These are phyloP conservation scores for Oryza brachyantha DNA, from an alignment of 176 grass and related monocot species.

Conservation along the genomic window DNA sequence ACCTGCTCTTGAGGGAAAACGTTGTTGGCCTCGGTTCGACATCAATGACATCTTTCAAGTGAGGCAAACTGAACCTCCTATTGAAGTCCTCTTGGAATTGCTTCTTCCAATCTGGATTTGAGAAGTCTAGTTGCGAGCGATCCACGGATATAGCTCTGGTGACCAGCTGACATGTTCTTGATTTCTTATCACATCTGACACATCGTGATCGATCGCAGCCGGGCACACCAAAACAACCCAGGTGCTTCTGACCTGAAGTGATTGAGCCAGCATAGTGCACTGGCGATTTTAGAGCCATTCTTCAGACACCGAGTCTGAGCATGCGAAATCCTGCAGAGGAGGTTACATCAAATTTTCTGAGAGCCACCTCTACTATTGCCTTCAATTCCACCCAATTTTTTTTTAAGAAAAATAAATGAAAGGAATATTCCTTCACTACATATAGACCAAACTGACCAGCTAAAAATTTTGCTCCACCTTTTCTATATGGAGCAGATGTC, in stretches of 20 bases:
- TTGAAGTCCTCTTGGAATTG: conserved; percentile 84
- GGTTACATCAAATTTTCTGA: neutral
- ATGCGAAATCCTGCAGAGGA: conserved; percentile 20
- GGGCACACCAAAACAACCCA: neutral
- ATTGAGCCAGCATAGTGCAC: conserved; percentile 34
- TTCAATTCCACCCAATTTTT: neutral
- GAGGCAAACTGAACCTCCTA: conserved; percentile 76
- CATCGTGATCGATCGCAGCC: conserved; percentile 7
- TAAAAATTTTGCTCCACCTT: neutral
- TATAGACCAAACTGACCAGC: neutral
- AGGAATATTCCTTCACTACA: neutral
- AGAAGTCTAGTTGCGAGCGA: conserved; percentile 50
- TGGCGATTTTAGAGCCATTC: conserved; percentile 49
- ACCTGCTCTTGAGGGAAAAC: conserved; percentile 90
- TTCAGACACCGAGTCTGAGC: conserved; percentile 18
- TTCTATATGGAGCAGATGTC: neutral
- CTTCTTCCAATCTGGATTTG: conserved; percentile 68
- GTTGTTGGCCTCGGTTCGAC: conserved; percentile 70
- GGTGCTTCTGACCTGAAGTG: conserved; percentile 14
- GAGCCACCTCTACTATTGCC: neutral
- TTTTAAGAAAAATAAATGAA: neutral
- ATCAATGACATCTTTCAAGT: conserved; percentile 80
- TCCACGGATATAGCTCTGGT: conserved; percentile 42
- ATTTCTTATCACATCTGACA: conserved; percentile 18
- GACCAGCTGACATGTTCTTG: conserved; percentile 16